Evolutionary conservation across 495 filamentous ascomycete species (phyloP), one percentile per base, ranked within the genome.

Genomic region (Lindgomyces ingoldianus): DNA sequence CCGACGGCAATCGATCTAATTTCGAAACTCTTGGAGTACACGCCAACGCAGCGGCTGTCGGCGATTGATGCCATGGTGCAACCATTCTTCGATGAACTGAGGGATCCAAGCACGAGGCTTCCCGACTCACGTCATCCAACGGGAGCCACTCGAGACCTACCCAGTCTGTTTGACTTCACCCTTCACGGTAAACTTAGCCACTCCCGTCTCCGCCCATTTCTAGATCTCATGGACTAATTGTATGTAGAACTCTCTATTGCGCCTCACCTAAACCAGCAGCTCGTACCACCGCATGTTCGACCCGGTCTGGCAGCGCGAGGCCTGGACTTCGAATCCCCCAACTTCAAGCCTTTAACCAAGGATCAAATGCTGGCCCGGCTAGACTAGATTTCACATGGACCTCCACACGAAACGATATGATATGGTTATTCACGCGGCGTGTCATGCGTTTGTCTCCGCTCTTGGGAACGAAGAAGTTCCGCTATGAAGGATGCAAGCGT

Each of bases 61-160:
- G 93, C 94, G 10, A 86, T 98, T 44, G 91, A 98, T 69, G 94
- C 94, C 12, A 96, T 98, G 91, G 91, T 93, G 65, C 95, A 98
- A 70, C 90, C 95, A 25, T 98, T 98, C 83, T 98, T 98, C 70
- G 94, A 98, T 73, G 95, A 98, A 77, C 83, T 98, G 46, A 83
- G 94, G 57, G 91, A 96, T 68, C 91, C 91, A 4, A 84, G 78
- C 70, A 97, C 93, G 46, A 87, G 85, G 70, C 81, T 98, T 60
- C 94, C 93, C 2, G 95, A 98, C 75, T 98, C 94, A 19, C 90
- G 94, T 67, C 91, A 96, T 76, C 82, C 87, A 30, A 89, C 87
- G 71, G 83, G 81, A 62, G 85, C 87, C 9, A 78, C 87, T 53
- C 88, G 86, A 75, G 93, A 97, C 64, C 78, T 98, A 39, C 94